Conservation (phyloP, 371 early-diverging fungal species). For the Apophysomyces ossiformis region DNA sequence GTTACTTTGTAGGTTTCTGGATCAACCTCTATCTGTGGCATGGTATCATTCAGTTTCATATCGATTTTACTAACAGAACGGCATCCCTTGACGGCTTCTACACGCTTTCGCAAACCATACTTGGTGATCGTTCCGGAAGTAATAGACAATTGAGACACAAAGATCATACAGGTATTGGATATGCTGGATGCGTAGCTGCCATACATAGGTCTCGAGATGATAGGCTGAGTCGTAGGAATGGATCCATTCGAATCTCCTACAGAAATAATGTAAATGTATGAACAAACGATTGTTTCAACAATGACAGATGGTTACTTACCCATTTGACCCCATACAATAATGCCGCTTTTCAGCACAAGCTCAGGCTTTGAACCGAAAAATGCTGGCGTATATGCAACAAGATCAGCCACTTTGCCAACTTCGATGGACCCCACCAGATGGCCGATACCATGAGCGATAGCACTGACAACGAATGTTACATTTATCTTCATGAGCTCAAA, state of each 20-base stretch:
- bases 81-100: conserved; percentile 78
- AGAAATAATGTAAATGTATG: not conserved
- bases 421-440: conserved; percentile 93
- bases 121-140: conserved; percentile 54
- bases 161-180: conserved; percentile 66
- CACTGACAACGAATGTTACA: conserved; percentile 45
- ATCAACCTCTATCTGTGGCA: conserved; percentile 82
- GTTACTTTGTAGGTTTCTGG: conserved; percentile 90
- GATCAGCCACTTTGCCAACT: conserved; percentile 90
- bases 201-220: conserved; percentile 85
- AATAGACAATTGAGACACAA: conserved; percentile 81
- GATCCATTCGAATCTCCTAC: conserved; percentile 84
- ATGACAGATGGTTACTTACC: conserved; percentile 4
- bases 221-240: conserved; percentile 86
- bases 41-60: conserved; percentile 81
- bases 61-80: conserved; percentile 79
- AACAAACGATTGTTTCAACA: not conserved
- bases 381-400: conserved; percentile 83
- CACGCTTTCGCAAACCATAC: conserved; percentile 71
- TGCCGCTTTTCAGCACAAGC: conserved; percentile 85
- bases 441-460: conserved; percentile 86
- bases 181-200: conserved; percentile 66
- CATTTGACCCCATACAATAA: conserved; percentile 81
- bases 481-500: not conserved
- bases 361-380: conserved; percentile 91